phyloP scores from a whole-genome alignment of 139 green algal species.

The Coccomyxa sp. region DNA sequence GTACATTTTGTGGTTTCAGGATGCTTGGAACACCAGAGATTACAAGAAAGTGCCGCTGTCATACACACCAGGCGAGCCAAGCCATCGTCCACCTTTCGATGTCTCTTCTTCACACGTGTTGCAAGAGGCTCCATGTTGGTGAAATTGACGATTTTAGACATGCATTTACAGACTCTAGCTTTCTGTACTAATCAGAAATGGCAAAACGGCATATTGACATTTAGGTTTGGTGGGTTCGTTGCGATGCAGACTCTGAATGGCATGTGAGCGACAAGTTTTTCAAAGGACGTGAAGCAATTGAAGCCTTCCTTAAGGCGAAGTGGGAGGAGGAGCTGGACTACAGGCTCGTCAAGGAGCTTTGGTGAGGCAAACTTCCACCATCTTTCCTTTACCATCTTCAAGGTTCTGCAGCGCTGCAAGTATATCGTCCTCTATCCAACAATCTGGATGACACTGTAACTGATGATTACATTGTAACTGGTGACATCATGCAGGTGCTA shows the following conservation, averaged over 20 bases:
- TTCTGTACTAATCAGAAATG: too few relatives aligned
- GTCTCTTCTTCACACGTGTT: too few relatives aligned
- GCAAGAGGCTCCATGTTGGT: too few relatives aligned
- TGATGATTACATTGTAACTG: neutral
- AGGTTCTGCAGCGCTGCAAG: neutral
- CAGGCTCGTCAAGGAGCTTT: slow-evolving; percentile 57
- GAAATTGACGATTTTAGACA: too few relatives aligned
- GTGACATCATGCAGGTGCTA: slow-evolving; percentile 1
- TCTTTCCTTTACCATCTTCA: neutral
- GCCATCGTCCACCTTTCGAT: too few relatives aligned
- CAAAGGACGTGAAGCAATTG: slow-evolving; percentile 40
- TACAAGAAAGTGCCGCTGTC: slow-evolving; percentile 34
- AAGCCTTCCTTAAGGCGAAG: slow-evolving; percentile 47
- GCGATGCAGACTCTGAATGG: slow-evolving; percentile 46
- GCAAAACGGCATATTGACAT: too few relatives aligned
- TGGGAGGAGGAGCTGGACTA: slow-evolving; percentile 61
- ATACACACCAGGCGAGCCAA: slow-evolving; percentile 34
- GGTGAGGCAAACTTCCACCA: neutral
- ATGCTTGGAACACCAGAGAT: slow-evolving; percentile 24
- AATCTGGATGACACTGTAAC: neutral
- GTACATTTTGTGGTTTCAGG: slow-evolving; percentile 15
- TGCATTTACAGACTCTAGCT: too few relatives aligned
- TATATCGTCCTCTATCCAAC: neutral
- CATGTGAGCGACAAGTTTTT: slow-evolving; percentile 57
- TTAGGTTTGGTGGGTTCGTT: too few relatives aligned